These are phyloP conservation scores for Suillus placidus DNA, from an alignment of 768 basidiomycete species.

Conservation along the genomic window DNA sequence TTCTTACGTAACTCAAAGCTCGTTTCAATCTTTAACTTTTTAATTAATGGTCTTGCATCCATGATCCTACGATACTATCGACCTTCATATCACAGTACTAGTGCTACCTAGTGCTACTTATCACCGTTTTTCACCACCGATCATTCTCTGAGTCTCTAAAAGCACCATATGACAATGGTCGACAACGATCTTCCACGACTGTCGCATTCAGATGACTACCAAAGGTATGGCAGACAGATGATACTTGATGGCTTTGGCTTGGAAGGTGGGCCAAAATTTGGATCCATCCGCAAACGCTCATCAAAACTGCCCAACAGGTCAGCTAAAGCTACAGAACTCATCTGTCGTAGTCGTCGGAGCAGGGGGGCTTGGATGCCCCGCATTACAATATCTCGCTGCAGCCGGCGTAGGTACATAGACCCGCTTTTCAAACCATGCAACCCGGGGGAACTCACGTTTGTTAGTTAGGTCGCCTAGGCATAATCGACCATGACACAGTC, in stretches of 20 bases:
- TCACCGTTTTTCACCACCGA: not conserved
- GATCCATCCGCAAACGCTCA: not conserved
- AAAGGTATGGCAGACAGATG: slow-evolving; percentile 96
- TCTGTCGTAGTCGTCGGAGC: slow-evolving; percentile 90
- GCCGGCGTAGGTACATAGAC: slow-evolving; percentile 79
- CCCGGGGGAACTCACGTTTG: slow-evolving; percentile 11
- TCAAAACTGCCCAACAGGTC: slow-evolving; percentile 53
- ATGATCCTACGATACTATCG: not conserved
- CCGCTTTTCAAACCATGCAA: not conserved
- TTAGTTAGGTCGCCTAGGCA: slow-evolving; percentile 71
- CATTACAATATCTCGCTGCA: slow-evolving; percentile 90
- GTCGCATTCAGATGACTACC: slow-evolving; percentile 68
- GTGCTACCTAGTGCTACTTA: not conserved
- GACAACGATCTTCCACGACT: slow-evolving; percentile 20
- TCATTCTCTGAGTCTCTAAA: not conserved
- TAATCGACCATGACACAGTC: slow-evolving; percentile 88
- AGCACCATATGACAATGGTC: not conserved
- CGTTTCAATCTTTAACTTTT: too few species aligned
- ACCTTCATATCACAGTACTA: not conserved
- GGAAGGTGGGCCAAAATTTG: slow-evolving; percentile 51
- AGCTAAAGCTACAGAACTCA: slow-evolving; percentile 75
- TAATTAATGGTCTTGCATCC: too few species aligned
- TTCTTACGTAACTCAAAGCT: not conserved
- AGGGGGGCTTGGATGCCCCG: slow-evolving; percentile 95
- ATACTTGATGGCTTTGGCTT: slow-evolving; percentile 88